These are phyloP conservation scores for Collariella sp. DNA, from an alignment of 495 filamentous ascomycete genomes.

Conservation along the genomic window DNA sequence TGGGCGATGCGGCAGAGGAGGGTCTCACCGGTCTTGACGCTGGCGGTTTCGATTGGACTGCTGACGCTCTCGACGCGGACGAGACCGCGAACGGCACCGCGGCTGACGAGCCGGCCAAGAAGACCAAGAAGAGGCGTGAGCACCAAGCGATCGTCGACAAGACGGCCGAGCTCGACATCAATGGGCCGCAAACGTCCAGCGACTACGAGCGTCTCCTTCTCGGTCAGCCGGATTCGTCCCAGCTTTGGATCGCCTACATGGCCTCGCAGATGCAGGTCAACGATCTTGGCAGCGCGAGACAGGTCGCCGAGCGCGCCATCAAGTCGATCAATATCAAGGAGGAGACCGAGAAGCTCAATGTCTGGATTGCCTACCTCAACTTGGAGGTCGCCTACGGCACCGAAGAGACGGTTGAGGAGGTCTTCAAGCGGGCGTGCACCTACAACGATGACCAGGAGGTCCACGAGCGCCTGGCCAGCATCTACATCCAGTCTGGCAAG, in stretches of 20 bases:
- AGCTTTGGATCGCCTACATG: slow-evolving; percentile 92
- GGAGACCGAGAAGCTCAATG: slow-evolving; percentile 81
- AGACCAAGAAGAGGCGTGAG: slow-evolving; percentile 65
- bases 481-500: slow-evolving; percentile 87
- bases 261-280: slow-evolving; percentile 89
- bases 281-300: slow-evolving; percentile 75
- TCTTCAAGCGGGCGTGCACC: slow-evolving; percentile 87
- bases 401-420: slow-evolving; percentile 73
- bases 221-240: slow-evolving; percentile 79
- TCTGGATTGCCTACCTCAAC: slow-evolving; percentile 91
- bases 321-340: slow-evolving; percentile 81
- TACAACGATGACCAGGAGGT: slow-evolving; percentile 89
- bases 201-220: slow-evolving; percentile 92
- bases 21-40: slow-evolving; percentile 56
- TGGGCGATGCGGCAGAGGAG: slow-evolving; percentile 34
- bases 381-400: slow-evolving; percentile 85
- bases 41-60: slow-evolving; percentile 84
- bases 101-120: slow-evolving; percentile 49
- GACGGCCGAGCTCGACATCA: slow-evolving; percentile 77
- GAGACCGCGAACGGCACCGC: slow-evolving; percentile 35
- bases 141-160: slow-evolving; percentile 75
- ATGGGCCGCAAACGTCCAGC: slow-evolving; percentile 81
- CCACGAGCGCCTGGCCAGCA: slow-evolving; percentile 81
- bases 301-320: slow-evolving; percentile 81
- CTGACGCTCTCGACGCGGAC: slow-evolving; percentile 42